Percentiles rank a stretch among this genome's conserved stretches.
Conservation (phyloP, 805 yeast species). For the Candida andamanensis region DNA sequence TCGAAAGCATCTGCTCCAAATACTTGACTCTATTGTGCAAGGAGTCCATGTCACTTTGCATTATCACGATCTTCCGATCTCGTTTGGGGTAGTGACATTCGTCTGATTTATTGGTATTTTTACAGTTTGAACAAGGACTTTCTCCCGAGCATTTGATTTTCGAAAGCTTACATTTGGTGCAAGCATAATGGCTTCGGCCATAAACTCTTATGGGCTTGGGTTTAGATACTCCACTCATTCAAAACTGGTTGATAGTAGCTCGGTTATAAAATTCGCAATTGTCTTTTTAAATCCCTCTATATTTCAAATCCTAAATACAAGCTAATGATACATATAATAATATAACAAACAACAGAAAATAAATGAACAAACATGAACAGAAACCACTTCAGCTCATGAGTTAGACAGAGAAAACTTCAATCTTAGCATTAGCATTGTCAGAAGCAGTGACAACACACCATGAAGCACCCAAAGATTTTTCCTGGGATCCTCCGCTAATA, state of each 20-base stretch:
- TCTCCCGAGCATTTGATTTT: conserved; percentile 41
- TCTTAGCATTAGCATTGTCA: conserved; percentile 56
- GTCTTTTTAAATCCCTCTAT: too few species aligned
- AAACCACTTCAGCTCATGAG: too few species aligned
- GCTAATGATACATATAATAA: too few species aligned
- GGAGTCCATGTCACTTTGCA: conserved; percentile 36
- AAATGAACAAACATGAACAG: neutral
- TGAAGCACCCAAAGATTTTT: conserved; percentile 52
- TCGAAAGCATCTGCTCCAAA: conserved; percentile 16
- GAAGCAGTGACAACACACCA: conserved; percentile 81
- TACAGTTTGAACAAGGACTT: conserved; percentile 38
- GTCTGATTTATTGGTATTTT: conserved; percentile 23
- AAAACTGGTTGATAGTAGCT: too few species aligned
- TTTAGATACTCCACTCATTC: conserved; percentile 6
- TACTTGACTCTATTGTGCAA: conserved; percentile 28
- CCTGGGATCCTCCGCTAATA: conserved; percentile 40
- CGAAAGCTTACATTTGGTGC: conserved; percentile 36
- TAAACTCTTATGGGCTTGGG: conserved; percentile 35
- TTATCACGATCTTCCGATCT: conserved; percentile 38
- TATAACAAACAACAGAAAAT: too few species aligned
- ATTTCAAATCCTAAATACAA: neutral
- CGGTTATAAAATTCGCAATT: too few species aligned
- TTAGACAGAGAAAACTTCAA: conserved; percentile 56
- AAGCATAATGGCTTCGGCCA: conserved; percentile 40
- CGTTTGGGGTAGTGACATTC: conserved; percentile 33